phyloP scores from a whole-genome alignment of 345 rosid species.

The Draba incana region DNA sequence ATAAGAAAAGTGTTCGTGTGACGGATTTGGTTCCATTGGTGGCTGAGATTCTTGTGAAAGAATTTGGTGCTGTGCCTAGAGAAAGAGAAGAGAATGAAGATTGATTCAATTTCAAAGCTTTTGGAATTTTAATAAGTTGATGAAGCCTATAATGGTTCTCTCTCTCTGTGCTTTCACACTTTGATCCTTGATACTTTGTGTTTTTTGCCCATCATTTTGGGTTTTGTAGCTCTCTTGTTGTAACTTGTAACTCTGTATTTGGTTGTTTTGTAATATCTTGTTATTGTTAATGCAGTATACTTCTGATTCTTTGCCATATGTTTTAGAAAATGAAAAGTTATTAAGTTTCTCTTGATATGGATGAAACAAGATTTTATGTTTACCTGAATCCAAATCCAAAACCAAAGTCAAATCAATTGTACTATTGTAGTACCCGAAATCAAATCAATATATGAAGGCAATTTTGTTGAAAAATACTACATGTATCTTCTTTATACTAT shows the following conservation, averaged over 20 bases:
- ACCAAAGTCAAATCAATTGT: too few species aligned
- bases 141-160: slow-evolving; percentile 23
- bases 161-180: slow-evolving; percentile 16
- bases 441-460: too few species aligned
- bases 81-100: slow-evolving; percentile 86
- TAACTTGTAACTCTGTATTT: slow-evolving; percentile 25
- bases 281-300: slow-evolving; percentile 25
- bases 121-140: slow-evolving; percentile 23
- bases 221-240: slow-evolving; percentile 29
- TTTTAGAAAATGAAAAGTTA: not conserved
- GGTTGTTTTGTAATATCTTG: slow-evolving; percentile 34
- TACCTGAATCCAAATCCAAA: too few species aligned
- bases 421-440: too few species aligned
- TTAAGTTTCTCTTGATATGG: not conserved
- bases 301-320: slow-evolving; percentile 20
- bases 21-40: slow-evolving; percentile 83
- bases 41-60: slow-evolving; percentile 68
- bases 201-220: slow-evolving; percentile 31
- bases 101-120: slow-evolving; percentile 39
- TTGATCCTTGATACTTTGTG: slow-evolving; percentile 21
- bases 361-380: too few species aligned
- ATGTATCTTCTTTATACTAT: too few species aligned
- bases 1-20: slow-evolving; percentile 84
- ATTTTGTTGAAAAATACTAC: too few species aligned
- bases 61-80: slow-evolving; percentile 85